Conservation (phyloP, 345 rosid species). For the Barbarea vulgaris region DNA sequence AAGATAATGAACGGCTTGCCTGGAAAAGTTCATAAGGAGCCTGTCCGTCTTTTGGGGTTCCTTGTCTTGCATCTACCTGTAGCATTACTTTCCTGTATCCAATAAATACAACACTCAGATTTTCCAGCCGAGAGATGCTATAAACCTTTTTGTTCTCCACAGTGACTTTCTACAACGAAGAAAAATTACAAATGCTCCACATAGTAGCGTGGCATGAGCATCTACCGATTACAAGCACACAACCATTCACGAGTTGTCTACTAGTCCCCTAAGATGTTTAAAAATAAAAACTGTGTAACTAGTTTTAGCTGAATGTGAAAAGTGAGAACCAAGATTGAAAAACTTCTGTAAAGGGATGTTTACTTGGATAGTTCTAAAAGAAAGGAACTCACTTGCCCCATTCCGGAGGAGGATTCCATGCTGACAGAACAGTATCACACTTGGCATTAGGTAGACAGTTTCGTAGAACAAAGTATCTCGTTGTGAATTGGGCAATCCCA, state of each 20-base stretch:
- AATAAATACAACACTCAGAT: conserved; percentile 28
- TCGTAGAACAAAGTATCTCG: conserved; percentile 78
- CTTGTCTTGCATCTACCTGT: conserved; percentile 94
- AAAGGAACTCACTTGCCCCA: conserved; percentile 83
- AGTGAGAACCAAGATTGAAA: conserved; percentile 5
- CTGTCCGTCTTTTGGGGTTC: conserved; percentile 82
- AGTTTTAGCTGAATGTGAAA: background rate
- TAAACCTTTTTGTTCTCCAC: background rate
- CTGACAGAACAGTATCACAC: conserved; percentile 86
- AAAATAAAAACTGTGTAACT: background rate
- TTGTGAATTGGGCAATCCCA: conserved; percentile 86
- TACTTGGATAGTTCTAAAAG: background rate
- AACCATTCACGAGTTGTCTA: conserved; percentile 9
- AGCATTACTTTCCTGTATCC: conserved; percentile 86
- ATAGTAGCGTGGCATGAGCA: background rate
- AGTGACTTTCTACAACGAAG: background rate
- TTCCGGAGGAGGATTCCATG: conserved; percentile 98
- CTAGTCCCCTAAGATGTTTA: conserved; percentile 13
- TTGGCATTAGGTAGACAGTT: conserved; percentile 82
- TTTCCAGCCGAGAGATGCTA: background rate
- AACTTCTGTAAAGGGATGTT: background rate
- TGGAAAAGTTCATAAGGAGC: conserved; percentile 89
- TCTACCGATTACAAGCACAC: background rate
- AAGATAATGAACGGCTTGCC: conserved; percentile 43
- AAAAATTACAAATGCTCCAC: background rate